Base-by-base conservation (phyloP, 257 asterid species). In the Gentiana macrophylla region DNA sequence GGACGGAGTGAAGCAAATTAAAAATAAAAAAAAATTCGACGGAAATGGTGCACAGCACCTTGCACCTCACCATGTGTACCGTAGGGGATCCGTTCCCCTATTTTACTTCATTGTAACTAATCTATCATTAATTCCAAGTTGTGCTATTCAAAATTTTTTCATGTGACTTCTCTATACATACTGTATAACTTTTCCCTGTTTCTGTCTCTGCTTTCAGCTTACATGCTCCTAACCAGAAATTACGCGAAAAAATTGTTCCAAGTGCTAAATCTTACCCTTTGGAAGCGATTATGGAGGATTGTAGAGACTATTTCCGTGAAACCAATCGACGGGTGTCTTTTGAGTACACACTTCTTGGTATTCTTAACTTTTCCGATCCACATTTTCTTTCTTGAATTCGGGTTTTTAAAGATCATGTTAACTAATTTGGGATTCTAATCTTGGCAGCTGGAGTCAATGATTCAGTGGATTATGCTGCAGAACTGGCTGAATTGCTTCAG, bases 211-310 rank as follows among this genome's bases (percentile, higher is more conserved):
- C 55, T 62, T 65, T 58, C 80, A 89, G 98, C 78, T 80, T 86
- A 60, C 96, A 84, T 71, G 94, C 98, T 59, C 92, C 98, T 33
- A 86, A 90, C 65, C 98, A 90, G 84, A 77, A 74, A 61, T 91
- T 90, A 46, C 74, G 98, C 57, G 98, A 90, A 72, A 74, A 49
- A 62, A 80, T 90, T 57, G 94, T 86, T 71, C 96, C 98, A 57
- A 90, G 94, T 64, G 94, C 96, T 60, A 90, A 86, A 77, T 76
- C 94, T 41, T 90, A 86, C 61, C 94, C 96, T 54, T 63, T 90
- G 76, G 90, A 84, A 55, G 98, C 96, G 66, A 78, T 90, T 62
- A 90, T 90, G 98, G 78, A 80, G 62, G 96, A 90, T 74, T 90
- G 98, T 84, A 82, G 72, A 67, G 91, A 90, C 75, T 90, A 90